Evolutionary conservation across 2,329 filamentous ascomycete species (phyloP), one percentile per base, ranked within the genome.

Genomic region (Ophiosphaerella herpotricha): DNA sequence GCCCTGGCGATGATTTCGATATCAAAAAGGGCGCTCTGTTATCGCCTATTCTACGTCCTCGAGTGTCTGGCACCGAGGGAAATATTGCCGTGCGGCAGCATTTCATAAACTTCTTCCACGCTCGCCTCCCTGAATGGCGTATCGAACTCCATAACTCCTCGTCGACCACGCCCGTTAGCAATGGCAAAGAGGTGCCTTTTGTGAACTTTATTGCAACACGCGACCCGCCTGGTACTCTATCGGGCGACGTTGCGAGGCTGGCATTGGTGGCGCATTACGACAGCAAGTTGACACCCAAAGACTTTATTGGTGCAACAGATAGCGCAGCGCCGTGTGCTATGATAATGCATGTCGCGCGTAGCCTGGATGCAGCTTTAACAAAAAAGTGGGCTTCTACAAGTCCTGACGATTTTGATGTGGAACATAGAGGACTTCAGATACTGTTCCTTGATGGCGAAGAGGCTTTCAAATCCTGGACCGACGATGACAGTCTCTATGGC

Each of bases 251-350:
- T 3, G 86, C 86, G 26, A 81, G 92, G 43, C 76, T 99, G 70
- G 92, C 91, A 5, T 80, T 99, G 52, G 94, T 93, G 12, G 94
- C 94, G 21, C 94, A 99, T 72, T 97, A 96, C 72, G 94, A 99
- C 68, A 94, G 88, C 72, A 89, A 96, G 74, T 80, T 88, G 55
- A 80, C 80, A 26, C 94, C 93, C 0, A 77, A 86, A 50, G 93
- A 91, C 1, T 99, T 99, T 72, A 90, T 99, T 55, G 94, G 94
- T 1, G 94, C 93, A 0, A 94, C 85, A 11, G 94, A 99, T 68
- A 97, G 91, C 64, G 94, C 94, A 1, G 94, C 90, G 14, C 92
- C 94, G 13, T 97, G 93, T 73, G 94, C 94, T 0, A 92, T 99
- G 82, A 81, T 99, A 45, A 81, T 99, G 83, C 90, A 97, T 70